Conservation (phyloP, 306 rosid species). For the Cicer arietinum region DNA sequence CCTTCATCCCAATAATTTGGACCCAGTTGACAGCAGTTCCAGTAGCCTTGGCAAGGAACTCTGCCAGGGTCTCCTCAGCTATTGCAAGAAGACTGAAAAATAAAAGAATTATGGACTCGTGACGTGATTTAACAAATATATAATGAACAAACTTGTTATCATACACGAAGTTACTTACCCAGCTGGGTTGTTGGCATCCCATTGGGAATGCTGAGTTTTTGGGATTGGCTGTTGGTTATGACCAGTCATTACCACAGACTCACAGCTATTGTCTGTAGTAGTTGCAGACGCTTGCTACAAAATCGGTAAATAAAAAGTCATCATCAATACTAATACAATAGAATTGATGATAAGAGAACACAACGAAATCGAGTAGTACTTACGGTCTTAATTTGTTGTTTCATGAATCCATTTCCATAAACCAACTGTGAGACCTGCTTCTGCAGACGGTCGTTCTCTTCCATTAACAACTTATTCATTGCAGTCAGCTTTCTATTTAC, state of each 20-base stretch:
- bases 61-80: constrained; percentile 99
- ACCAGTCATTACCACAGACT: constrained; percentile 99
- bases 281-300: constrained; percentile 66
- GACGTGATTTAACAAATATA: background rate
- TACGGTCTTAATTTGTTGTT: constrained; percentile 78
- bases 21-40: constrained; percentile 99
- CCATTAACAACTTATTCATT: constrained; percentile 93
- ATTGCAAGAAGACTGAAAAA: constrained; percentile 80
- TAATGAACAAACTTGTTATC: background rate
- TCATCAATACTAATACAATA: constrained; percentile 11
- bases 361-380: constrained; percentile 14
- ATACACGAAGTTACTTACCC: constrained; percentile 57
- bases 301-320: background rate
- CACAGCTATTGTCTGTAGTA: constrained; percentile 98
- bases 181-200: constrained; percentile 99
- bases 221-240: constrained; percentile 97
- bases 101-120: background rate
- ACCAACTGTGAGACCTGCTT: constrained; percentile 96
- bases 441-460: constrained; percentile 97
- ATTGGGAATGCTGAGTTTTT: constrained; percentile 80
- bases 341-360: background rate
- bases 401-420: constrained; percentile 90
- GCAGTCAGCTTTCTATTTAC: constrained; percentile 88
- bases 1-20: constrained; percentile 99
- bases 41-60: constrained; percentile 99